Conservation (phyloP, 1,284 basidiomycete species). For the Tilletia indica region DNA sequence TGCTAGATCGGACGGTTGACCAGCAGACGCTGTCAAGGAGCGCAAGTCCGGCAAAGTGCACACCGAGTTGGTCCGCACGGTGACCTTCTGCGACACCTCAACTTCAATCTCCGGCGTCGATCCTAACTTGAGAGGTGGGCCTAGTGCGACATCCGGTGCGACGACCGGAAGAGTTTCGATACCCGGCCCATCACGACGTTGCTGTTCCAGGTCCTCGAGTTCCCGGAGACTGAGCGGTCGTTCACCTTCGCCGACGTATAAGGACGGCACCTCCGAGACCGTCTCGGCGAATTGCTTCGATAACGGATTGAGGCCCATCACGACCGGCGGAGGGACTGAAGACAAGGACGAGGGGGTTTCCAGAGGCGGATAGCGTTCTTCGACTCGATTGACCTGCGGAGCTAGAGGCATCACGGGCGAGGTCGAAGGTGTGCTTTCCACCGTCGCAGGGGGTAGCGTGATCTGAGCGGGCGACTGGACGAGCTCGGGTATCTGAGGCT, state of each 20-base stretch:
- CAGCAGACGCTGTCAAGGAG: too few species aligned
- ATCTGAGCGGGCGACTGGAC: not conserved
- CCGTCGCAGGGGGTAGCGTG: not conserved
- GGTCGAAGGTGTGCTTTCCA: not conserved
- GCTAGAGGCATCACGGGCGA: not conserved
- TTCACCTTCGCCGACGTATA: not conserved
- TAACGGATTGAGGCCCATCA: not conserved
- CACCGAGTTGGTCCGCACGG: too few species aligned
- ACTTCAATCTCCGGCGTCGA: too few species aligned
- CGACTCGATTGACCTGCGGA: not conserved
- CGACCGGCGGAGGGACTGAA: not conserved
- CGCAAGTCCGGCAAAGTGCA: too few species aligned
- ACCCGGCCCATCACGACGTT: too few species aligned
- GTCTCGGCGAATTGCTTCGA: conserved; percentile 4
- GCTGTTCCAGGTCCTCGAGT: not conserved
- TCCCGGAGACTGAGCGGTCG: conserved; percentile 10
- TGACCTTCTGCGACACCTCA: too few species aligned
- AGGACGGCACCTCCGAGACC: not conserved
- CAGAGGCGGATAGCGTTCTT: not conserved
- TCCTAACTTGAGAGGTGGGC: too few species aligned
- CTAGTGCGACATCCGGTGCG: too few species aligned
- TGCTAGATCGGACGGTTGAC: too few species aligned
- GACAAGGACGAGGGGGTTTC: not conserved
- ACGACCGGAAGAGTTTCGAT: too few species aligned
- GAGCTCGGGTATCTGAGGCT: not conserved